Conservation (phyloP, 2,329 filamentous ascomycete species). For the Venturia asperata region DNA sequence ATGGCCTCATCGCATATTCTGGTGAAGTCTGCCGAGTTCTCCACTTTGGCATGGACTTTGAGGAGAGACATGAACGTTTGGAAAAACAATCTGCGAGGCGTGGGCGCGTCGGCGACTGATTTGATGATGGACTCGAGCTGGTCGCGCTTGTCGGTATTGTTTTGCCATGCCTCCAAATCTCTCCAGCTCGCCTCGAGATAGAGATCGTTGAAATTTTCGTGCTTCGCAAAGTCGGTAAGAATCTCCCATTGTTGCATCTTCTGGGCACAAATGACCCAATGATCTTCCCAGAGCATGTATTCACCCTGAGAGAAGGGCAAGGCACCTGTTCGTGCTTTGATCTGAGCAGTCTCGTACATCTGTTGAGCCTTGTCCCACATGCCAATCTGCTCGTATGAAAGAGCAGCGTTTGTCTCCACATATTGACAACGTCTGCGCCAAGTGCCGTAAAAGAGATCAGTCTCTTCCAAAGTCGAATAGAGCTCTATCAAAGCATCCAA, state of each 20-base stretch:
- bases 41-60: constrained; percentile 86
- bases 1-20: constrained; percentile 94
- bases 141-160: constrained; percentile 74
- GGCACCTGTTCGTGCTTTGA: constrained; percentile 93
- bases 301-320: constrained; percentile 93
- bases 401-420: constrained; percentile 90
- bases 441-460: constrained; percentile 94
- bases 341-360: constrained; percentile 92
- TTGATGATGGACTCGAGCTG: constrained; percentile 91
- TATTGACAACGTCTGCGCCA: constrained; percentile 95
- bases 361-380: constrained; percentile 99
- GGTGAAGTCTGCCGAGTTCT: constrained; percentile 72
- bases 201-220: constrained; percentile 96
- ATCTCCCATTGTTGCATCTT: constrained; percentile 99
- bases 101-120: constrained; percentile 94
- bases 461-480: constrained; percentile 84
- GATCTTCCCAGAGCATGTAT: constrained; percentile 99
- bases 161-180: constrained; percentile 83
- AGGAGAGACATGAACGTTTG: constrained; percentile 96
- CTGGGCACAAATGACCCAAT: constrained; percentile 95
- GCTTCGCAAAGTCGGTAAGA: constrained; percentile 92
- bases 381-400: constrained; percentile 97
- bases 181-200: constrained; percentile 94
- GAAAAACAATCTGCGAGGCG: constrained; percentile 90
- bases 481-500: constrained; percentile 92